These are phyloP conservation scores for Chaetomium tenue DNA, from an alignment of 495 filamentous ascomycete genomes.

Conservation along the genomic window DNA sequence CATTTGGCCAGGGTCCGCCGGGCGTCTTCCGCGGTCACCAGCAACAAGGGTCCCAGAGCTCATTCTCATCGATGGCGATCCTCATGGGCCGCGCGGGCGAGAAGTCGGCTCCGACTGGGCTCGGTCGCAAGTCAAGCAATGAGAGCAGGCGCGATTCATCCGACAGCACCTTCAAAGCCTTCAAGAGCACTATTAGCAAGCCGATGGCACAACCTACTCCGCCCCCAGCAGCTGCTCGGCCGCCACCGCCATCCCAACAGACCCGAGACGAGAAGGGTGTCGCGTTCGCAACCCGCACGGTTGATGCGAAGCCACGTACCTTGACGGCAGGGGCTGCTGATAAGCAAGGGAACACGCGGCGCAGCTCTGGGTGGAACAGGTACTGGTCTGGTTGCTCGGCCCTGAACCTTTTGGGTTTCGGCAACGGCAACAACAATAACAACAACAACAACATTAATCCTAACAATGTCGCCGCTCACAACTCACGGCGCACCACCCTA, in stretches of 20 bases:
- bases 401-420: constrained; percentile 52
- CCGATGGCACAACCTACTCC: constrained; percentile 46
- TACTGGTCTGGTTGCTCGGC: constrained; percentile 60
- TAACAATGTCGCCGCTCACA: constrained; percentile 17
- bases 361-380: constrained; percentile 60
- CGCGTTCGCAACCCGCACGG: constrained; percentile 41
- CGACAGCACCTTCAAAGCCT: constrained; percentile 51
- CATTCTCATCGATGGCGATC: constrained; percentile 57
- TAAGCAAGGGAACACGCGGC: constrained; percentile 37
- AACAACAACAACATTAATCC: background rate
- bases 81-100: constrained; percentile 49
- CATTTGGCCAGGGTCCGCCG: constrained; percentile 40
- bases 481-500: constrained; percentile 45
- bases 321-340: constrained; percentile 29
- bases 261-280: constrained; percentile 42
- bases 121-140: constrained; percentile 48
- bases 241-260: constrained; percentile 26
- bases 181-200: constrained; percentile 55
- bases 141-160: constrained; percentile 50
- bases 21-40: constrained; percentile 48
- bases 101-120: constrained; percentile 38
- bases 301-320: constrained; percentile 39
- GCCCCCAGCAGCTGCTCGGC: constrained; percentile 9
- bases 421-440: constrained; percentile 29
- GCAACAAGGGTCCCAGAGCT: constrained; percentile 46